These are phyloP conservation scores for Beauveria brongniartii DNA, from an alignment of 2,329 filamentous ascomycete genomes.

Conservation along the genomic window DNA sequence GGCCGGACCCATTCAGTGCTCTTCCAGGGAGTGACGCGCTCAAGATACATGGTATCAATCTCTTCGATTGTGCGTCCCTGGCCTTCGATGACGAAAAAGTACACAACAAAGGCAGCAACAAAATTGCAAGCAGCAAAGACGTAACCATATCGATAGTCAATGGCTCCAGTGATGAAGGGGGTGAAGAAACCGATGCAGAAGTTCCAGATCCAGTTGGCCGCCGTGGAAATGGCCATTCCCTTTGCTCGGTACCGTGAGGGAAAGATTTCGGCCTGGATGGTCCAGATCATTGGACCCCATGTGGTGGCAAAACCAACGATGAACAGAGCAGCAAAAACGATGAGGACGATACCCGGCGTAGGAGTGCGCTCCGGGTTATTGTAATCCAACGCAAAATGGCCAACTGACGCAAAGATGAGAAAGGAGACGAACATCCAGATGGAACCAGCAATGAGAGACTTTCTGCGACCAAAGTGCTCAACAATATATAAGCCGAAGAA, in stretches of 20 bases:
- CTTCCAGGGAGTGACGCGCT: constrained; percentile 55
- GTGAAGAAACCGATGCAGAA: constrained; percentile 73
- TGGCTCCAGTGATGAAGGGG: constrained; percentile 64
- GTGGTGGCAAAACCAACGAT: constrained; percentile 60
- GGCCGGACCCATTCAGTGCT: constrained; percentile 46
- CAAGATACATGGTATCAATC: constrained; percentile 70
- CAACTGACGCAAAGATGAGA: constrained; percentile 47
- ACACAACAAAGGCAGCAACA: constrained; percentile 56
- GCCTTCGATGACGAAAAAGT: constrained; percentile 70
- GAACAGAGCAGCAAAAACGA: constrained; percentile 56
- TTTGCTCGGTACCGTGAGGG: constrained; percentile 53
- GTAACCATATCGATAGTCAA: constrained; percentile 67
- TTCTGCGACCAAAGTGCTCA: constrained; percentile 57
- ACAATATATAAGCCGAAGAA: constrained; percentile 64
- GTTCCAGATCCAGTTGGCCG: constrained; percentile 63
- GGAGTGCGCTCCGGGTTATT: constrained; percentile 26
- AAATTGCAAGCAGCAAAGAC: constrained; percentile 68
- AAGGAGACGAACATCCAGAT: constrained; percentile 55
- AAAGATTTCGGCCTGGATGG: constrained; percentile 57
- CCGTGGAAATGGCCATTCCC: constrained; percentile 52
- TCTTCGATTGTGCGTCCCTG: constrained; percentile 69
- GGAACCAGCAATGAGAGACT: constrained; percentile 53
- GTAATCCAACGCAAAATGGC: constrained; percentile 38
- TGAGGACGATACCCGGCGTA: constrained; percentile 49
- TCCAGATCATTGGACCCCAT: constrained; percentile 60